Evolutionary conservation across 1,284 basidiomycete genomes (phyloP), one percentile per base, ranked within the genome.

Genomic region (Ceratobasidium sp.): DNA sequence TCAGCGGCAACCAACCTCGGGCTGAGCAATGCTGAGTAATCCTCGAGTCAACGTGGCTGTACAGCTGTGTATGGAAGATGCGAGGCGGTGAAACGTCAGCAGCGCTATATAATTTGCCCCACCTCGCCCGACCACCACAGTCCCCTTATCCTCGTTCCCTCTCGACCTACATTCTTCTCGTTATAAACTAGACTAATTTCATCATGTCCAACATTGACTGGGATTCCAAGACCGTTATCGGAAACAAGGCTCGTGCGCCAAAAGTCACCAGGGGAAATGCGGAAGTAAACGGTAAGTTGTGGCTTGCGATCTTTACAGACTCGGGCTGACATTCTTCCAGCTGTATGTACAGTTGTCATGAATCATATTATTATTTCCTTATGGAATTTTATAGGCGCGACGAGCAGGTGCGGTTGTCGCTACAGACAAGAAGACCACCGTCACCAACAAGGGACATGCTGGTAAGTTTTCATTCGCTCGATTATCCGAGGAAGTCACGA

Each of bases 211-310:
- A 68, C 43, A 29, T 37, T 24, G 90, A 93, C 51, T 92, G 90
- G 91, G 91, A 94, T 76, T 82, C 81, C 79, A 91, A 92, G 81
- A 83, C 84, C 73, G 90, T 95, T 78, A 94, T 96, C 78, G 94
- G 95, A 75, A 86, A 80, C 80, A 94, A 89, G 81, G 86, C 87
- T 77, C 87, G 88, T 77, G 86, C 86, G 6, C 85, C 91, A 16
- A 91, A 90, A 80, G 91, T 93, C 74, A 83, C 91, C 48, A 89
- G 88, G 81, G 92, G 87, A 75, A 81, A 87, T 59, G 84, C 89
- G 2, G 91, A 92, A 78, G 77, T 94, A 76, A 94, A 94, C 80
- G 90, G 92, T 92, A 78, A 79, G 88, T 82, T 72, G 39, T 63
- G 43, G 27, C 74, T 43, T 75, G 43, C 72, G 61, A 39, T 72